These are phyloP conservation scores for Candolleomyces eurysporus DNA, from an alignment of 768 basidiomycete genomes.

Conservation along the genomic window DNA sequence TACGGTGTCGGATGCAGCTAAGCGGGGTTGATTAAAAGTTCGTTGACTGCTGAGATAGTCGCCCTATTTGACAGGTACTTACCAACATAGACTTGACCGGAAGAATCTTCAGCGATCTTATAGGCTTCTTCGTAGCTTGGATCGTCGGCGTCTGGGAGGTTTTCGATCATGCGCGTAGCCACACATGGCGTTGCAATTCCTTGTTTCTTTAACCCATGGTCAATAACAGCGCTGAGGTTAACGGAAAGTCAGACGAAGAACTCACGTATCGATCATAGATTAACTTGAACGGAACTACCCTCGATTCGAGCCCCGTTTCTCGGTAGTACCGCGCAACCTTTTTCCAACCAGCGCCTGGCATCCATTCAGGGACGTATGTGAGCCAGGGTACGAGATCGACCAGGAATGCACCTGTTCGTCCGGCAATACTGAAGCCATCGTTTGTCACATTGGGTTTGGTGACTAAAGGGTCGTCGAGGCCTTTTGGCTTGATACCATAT, in stretches of 20 bases:
- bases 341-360: slow-evolving; percentile 48
- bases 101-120: background rate
- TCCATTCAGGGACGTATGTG: slow-evolving; percentile 44
- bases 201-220: background rate
- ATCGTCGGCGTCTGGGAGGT: background rate
- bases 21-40: background rate
- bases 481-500: slow-evolving; percentile 1
- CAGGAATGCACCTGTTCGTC: slow-evolving; percentile 10
- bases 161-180: background rate
- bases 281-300: background rate
- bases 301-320: background rate
- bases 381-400: slow-evolving; percentile 24
- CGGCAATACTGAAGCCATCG: slow-evolving; percentile 15
- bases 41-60: background rate
- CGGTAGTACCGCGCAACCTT: slow-evolving; percentile 34
- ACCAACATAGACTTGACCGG: slow-evolving; percentile 4
- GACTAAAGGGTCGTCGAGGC: slow-evolving; percentile 15
- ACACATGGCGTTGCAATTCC: background rate
- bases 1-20: too few relatives aligned
- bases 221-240: background rate
- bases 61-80: background rate
- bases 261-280: slow-evolving; percentile 23
- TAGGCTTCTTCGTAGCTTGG: background rate
- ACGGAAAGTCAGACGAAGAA: background rate
- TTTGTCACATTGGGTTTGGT: slow-evolving; percentile 21